Evolutionary conservation across 805 yeast genomes (phyloP).

Genomic region (Candida sphagnicola): DNA sequence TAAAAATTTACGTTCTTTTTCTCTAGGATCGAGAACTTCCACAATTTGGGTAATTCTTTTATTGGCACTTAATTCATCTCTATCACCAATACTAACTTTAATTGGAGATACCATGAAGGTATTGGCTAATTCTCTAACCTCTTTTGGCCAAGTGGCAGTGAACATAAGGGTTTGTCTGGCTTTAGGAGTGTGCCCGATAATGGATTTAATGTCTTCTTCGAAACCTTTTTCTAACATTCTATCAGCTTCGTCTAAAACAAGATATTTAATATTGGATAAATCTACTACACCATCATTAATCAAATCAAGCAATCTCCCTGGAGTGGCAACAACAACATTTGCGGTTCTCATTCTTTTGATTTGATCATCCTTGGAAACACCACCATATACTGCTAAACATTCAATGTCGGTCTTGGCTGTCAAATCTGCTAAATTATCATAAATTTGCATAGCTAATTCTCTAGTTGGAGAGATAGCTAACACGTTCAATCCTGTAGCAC

Average conservation of each 20-base stretch:
- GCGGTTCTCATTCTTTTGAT: conserved; percentile 61
- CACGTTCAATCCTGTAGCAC: conserved; percentile 58
- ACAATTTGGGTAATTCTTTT: conserved; percentile 90
- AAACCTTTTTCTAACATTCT: conserved; percentile 98
- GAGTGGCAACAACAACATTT: conserved; percentile 90
- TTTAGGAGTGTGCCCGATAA: conserved; percentile 57
- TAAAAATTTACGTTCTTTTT: conserved; percentile 73
- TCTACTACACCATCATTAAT: conserved; percentile 82
- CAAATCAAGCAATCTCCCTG: conserved; percentile 93
- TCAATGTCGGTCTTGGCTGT: conserved; percentile 58
- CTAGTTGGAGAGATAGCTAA: conserved; percentile 94
- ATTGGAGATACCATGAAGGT: conserved; percentile 84
- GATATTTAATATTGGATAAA: conserved; percentile 62
- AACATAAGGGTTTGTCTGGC: conserved; percentile 92
- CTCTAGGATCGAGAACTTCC: conserved; percentile 76
- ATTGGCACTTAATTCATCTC: conserved; percentile 92
- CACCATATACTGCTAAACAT: conserved; percentile 91
- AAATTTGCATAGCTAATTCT: conserved; percentile 92
- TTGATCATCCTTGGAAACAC: conserved; percentile 95
- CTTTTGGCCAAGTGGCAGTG: conserved; percentile 99
- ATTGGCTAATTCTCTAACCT: conserved; percentile 87
- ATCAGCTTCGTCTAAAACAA: conserved; percentile 96
- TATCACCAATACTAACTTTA: conserved; percentile 87
- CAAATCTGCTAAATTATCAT: conserved; percentile 71
- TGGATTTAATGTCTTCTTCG: conserved; percentile 89